Conservation (phyloP, 2,329 filamentous ascomycete species). For the Alternaria arborescens region DNA sequence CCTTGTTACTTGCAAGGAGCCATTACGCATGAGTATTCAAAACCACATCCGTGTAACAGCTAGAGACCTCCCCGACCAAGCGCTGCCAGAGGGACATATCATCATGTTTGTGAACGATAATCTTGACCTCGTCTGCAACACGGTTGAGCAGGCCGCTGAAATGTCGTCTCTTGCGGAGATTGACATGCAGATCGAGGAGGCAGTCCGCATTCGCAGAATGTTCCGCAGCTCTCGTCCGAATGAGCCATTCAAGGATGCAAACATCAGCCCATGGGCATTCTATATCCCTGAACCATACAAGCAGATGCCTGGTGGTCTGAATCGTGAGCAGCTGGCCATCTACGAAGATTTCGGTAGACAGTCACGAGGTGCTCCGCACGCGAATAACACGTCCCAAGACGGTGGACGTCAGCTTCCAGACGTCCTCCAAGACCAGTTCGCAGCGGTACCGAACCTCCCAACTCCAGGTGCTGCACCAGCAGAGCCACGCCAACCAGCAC, state of each 20-base stretch:
- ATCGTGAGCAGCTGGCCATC: slow-evolving; percentile 90
- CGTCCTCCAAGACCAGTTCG: slow-evolving; percentile 68
- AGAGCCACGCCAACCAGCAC: slow-evolving; percentile 65
- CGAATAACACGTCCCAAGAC: slow-evolving; percentile 65
- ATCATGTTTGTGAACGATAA: slow-evolving; percentile 99
- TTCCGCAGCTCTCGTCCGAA: slow-evolving; percentile 79
- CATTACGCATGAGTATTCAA: slow-evolving; percentile 92
- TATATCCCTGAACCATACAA: slow-evolving; percentile 95
- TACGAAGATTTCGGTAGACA: slow-evolving; percentile 96
- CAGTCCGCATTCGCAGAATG: slow-evolving; percentile 78
- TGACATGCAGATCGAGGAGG: slow-evolving; percentile 86
- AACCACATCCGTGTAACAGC: slow-evolving; percentile 95
- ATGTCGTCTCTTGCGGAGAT: slow-evolving; percentile 93
- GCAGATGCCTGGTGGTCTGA: slow-evolving; percentile 81
- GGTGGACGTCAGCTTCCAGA: slow-evolving; percentile 68
- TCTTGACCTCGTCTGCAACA: slow-evolving; percentile 87
- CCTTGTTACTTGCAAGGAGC: slow-evolving; percentile 97
- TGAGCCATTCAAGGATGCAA: slow-evolving; percentile 83
- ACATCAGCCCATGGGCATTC: slow-evolving; percentile 88
- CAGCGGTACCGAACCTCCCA: slow-evolving; percentile 67
- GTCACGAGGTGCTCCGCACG: slow-evolving; percentile 70
- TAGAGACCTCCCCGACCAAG: slow-evolving; percentile 68
- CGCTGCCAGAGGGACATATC: slow-evolving; percentile 91
- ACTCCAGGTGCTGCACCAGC: slow-evolving; percentile 70
- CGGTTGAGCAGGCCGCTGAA: slow-evolving; percentile 95